Conservation (phyloP, 495 filamentous ascomycete genomes). For the Articulospora tetracladia region DNA sequence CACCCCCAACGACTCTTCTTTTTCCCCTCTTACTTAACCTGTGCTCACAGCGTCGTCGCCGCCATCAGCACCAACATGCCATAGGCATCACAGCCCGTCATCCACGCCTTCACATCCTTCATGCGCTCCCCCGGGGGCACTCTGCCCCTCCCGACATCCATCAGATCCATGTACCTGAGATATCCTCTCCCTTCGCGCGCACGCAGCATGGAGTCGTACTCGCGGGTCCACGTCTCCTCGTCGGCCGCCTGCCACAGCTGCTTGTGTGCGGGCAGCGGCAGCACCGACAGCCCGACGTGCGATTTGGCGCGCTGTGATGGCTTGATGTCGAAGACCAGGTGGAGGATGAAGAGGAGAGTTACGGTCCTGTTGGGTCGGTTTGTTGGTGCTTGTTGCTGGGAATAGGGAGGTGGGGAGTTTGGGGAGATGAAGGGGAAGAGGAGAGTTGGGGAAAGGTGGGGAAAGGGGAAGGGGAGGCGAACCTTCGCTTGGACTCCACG, state of each 20-base stretch:
- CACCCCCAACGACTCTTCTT: too few relatives aligned
- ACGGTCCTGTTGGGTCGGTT: constrained; percentile 11
- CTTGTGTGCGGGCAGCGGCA: constrained; percentile 19
- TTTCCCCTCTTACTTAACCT: too few relatives aligned
- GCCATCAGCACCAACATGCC: too few relatives aligned
- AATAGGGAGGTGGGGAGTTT: too few relatives aligned
- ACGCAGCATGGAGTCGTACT: constrained; percentile 19
- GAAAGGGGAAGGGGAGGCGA: constrained; percentile 9
- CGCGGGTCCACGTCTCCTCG: constrained; percentile 13
- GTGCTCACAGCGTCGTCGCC: too few relatives aligned
- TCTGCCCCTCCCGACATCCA: constrained; percentile 12
- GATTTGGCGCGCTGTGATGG: constrained; percentile 16
- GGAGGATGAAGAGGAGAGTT: constrained; percentile 17
- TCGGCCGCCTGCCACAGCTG: constrained; percentile 14
- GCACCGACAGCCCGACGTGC: constrained; percentile 15
- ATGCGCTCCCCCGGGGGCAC: constrained; percentile 10
- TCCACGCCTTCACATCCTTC: constrained; percentile 21
- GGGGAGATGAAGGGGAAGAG: too few relatives aligned
- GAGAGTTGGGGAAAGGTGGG: constrained; percentile 7
- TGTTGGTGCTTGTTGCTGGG: too few relatives aligned
- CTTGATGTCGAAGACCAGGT: constrained; percentile 20
- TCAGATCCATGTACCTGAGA: constrained; percentile 19
- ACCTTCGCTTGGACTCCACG: constrained; percentile 19
- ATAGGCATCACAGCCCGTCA: too few relatives aligned
- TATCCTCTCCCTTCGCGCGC: constrained; percentile 16